Evolutionary conservation across 2,329 filamentous ascomycete genomes (phyloP).

Genomic region (Chrysosporium keratinophilum): DNA sequence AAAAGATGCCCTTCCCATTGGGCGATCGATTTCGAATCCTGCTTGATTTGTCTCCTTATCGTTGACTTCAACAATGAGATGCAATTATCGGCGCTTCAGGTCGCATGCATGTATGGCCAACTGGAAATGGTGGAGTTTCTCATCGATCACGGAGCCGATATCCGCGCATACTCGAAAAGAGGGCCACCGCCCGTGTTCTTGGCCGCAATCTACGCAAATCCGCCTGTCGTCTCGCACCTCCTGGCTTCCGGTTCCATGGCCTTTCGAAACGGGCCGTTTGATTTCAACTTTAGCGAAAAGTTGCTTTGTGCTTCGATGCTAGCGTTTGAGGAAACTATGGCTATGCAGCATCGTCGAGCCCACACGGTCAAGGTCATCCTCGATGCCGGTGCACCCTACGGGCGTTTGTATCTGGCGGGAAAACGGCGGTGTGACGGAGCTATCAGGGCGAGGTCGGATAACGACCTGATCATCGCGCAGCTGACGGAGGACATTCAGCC

Average conservation of each 20-base stretch:
- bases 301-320: too few species aligned
- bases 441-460: not conserved
- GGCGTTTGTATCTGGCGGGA: not conserved
- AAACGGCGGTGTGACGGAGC: not conserved
- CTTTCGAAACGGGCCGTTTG: not conserved
- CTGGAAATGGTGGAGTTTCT: conserved; percentile 21
- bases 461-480: not conserved
- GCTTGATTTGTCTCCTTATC: not conserved
- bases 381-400: not conserved
- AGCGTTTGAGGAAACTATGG: not conserved
- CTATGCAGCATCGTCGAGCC: not conserved
- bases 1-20: not conserved
- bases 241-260: not conserved
- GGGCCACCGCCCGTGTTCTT: not conserved
- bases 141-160: conserved; percentile 19
- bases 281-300: not conserved
- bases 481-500: not conserved
- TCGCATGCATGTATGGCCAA: conserved; percentile 20
- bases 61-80: not conserved
- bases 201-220: not conserved
- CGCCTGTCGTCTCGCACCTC: not conserved
- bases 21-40: not conserved
- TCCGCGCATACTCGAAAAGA: not conserved
- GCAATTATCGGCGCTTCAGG: conserved; percentile 17
- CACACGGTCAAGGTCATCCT: not conserved